Conservation (phyloP, 2,329 filamentous ascomycete genomes). For the Colletotrichum higginsianum region DNA sequence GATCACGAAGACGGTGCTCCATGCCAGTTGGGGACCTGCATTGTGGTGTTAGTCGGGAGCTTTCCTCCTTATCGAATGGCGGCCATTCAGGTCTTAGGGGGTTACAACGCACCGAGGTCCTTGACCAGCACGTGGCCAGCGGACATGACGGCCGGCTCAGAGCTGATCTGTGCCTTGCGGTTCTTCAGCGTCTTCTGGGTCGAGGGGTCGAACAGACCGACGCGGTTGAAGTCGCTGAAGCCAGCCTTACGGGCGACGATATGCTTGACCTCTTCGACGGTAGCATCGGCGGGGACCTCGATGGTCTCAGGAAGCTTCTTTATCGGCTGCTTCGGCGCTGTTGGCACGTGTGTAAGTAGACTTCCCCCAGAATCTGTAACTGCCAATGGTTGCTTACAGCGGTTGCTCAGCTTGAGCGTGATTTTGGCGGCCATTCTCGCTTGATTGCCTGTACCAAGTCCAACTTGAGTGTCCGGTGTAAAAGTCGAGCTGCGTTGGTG, state of each 20-base stretch:
- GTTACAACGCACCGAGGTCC: constrained; percentile 80
- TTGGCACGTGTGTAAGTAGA: constrained; percentile 29
- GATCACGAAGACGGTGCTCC: constrained; percentile 94
- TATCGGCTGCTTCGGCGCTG: constrained; percentile 65
- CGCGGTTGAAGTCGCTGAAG: constrained; percentile 71
- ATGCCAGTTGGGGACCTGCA: constrained; percentile 87
- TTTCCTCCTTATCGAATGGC: neutral
- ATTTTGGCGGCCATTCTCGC: constrained; percentile 50
- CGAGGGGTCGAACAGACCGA: constrained; percentile 73
- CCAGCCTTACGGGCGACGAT: constrained; percentile 66
- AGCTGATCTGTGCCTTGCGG: constrained; percentile 67
- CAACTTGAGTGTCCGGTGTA: constrained; percentile 3
- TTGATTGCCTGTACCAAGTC: neutral
- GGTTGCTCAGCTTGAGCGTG: constrained; percentile 60
- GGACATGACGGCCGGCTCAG: constrained; percentile 64
- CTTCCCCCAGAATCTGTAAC: neutral
- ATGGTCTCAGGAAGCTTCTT: constrained; percentile 68
- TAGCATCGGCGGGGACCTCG: constrained; percentile 65
- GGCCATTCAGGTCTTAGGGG: too few relatives aligned
- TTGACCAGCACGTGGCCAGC: constrained; percentile 83
- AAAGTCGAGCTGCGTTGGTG: constrained; percentile 14
- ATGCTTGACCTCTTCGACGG: constrained; percentile 73
- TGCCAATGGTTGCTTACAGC: constrained; percentile 49
- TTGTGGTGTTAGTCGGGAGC: constrained; percentile 15
- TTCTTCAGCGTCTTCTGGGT: constrained; percentile 76